Base-by-base conservation (phyloP, 257 asterid genomes). In the Nicotiana noctiflora region DNA sequence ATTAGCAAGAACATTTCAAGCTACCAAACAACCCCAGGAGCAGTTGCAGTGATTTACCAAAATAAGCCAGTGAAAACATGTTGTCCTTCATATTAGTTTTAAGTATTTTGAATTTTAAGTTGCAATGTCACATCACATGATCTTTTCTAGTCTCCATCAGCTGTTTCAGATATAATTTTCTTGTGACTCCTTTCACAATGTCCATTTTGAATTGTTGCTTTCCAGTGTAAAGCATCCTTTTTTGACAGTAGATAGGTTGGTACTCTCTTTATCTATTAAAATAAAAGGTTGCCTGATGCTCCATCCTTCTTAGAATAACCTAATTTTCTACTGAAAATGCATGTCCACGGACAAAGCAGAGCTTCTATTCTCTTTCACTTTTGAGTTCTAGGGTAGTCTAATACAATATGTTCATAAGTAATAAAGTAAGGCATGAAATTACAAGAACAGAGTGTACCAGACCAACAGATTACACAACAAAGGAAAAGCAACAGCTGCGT, bases 241-340 rank as follows among this genome's bases (percentile, higher is more conserved):
- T 75, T 83, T 93, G 88, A 90, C 97, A 72, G 88, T 94, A 31
- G 96, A 90, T 84, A 91, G 98, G 98, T 93, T 67, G 82, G 78
- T 65, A 32, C 17, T 49, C 4, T 32, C 49, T 63, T 75, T 64
- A 52, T 72, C 57, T 72, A 21, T 25, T 46, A 72, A 72, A 21
- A 46, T 8, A 21, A 70, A 72, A 13, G 59, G 3, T 55, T 72
- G 59, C 25, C 77, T 72, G 77, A 40, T 44, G 77, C 37, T 25
- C 27, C 27, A 25, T 25, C 27, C 27, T 25, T 25, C 27, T 25
- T 25, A 25, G 27, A 25, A 25, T 1, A 25, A 25, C 27, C 27
- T 25, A 25, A 25, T 25, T 25, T 25, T 25, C 27, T 25, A 1
- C 27, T 25, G 27, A 25, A 25, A 25, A 25, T 25, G 27, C 27